Evolutionary conservation across 805 yeast species (phyloP).

Genomic region (Zygoascus biomembranicola): DNA sequence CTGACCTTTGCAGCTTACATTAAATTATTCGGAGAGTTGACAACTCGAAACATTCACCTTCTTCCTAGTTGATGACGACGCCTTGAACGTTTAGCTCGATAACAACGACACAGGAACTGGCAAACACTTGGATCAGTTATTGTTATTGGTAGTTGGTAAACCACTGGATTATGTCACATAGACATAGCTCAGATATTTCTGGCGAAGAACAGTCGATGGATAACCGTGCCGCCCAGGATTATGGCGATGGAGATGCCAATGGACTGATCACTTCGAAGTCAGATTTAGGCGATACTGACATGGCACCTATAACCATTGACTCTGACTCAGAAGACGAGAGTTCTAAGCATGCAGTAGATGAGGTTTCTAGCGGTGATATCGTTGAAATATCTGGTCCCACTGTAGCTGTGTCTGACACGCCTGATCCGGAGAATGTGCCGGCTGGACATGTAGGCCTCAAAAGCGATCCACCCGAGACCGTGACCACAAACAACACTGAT

Average conservation of each 20-base stretch:
- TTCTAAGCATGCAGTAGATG: not conserved
- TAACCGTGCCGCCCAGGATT: not conserved
- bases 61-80: not conserved
- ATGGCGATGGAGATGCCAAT: not conserved
- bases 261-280: not conserved
- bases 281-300: not conserved
- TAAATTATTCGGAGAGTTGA: not conserved
- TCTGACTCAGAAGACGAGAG: not conserved
- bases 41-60: not conserved
- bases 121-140: not conserved
- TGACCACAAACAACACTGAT: not conserved
- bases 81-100: not conserved
- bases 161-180: not conserved
- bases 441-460: not conserved
- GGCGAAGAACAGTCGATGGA: not conserved
- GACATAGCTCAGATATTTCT: not conserved
- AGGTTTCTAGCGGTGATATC: not conserved
- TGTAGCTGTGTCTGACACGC: not conserved
- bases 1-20: not conserved
- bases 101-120: not conserved
- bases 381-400: not conserved
- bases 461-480: not conserved
- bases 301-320: not conserved
- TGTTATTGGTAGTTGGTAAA: not conserved
- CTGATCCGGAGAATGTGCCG: not conserved